Percentiles rank a stretch among this genome's conserved stretches.
phyloP scores from a whole-genome alignment of 257 asterid genomes.

The Avicennia marina region DNA sequence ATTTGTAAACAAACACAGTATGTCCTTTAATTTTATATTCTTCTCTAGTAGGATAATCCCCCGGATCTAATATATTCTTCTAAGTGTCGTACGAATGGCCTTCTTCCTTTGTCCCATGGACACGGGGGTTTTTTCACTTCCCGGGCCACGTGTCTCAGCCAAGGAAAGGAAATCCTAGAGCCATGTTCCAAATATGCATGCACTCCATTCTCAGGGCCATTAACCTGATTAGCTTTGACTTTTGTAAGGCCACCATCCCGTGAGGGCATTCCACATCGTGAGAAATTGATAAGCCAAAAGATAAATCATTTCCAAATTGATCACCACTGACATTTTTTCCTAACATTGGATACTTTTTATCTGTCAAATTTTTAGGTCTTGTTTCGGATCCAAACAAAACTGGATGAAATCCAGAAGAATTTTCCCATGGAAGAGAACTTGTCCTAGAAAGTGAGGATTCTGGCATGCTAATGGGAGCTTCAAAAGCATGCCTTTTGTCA shows the following conservation, averaged over 20 bases:
- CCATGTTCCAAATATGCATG: conserved; percentile 35
- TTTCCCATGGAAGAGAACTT: conserved; percentile 57
- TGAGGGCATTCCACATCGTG: conserved; percentile 47
- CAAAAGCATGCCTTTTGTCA: conserved; percentile 58
- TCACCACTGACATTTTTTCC: conserved; percentile 27
- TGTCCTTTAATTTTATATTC: too few relatives aligned
- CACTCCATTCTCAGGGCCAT: conserved; percentile 46
- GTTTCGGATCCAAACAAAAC: conserved; percentile 52
- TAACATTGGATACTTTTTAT: conserved; percentile 31
- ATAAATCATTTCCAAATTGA: conserved; percentile 44
- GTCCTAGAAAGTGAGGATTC: conserved; percentile 34
- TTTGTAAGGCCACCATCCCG: conserved; percentile 55
- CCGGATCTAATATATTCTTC: too few relatives aligned
- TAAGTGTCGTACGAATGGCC: too few relatives aligned
- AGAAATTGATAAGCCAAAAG: conserved; percentile 68
- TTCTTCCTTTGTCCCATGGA: conserved; percentile 58
- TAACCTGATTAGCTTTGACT: conserved; percentile 63
- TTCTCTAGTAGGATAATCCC: too few relatives aligned
- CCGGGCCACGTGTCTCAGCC: conserved; percentile 42
- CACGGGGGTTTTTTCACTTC: conserved; percentile 35
- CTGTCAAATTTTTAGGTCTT: conserved; percentile 27
- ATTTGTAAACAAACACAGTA: too few relatives aligned
- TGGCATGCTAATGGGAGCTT: conserved; percentile 41
- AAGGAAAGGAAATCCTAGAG: conserved; percentile 37
- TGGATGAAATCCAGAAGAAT: conserved; percentile 45